These are phyloP conservation scores for Tylopilus balloui DNA, from an alignment of 768 basidiomycete species.

Conservation along the genomic window DNA sequence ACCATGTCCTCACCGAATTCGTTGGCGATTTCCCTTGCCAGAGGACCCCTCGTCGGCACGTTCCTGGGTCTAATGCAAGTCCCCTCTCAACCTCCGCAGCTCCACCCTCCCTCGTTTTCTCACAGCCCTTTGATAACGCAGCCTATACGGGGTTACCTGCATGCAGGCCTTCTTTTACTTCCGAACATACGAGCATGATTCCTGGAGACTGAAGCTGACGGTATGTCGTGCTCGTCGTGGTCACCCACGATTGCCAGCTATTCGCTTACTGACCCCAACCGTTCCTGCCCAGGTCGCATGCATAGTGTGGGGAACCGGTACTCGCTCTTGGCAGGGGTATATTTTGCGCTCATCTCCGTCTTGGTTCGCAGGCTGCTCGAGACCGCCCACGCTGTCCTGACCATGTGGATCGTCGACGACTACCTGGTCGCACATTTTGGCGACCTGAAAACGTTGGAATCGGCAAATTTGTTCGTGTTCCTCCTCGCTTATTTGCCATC, in stretches of 20 bases:
- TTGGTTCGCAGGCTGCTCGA: slow-evolving; percentile 15
- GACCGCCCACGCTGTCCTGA: slow-evolving; percentile 19
- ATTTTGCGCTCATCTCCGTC: background rate
- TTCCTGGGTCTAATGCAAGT: slow-evolving; percentile 23
- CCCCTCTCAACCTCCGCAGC: background rate
- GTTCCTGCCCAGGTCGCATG: slow-evolving; percentile 17
- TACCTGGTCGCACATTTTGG: slow-evolving; percentile 22
- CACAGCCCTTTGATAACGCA: background rate
- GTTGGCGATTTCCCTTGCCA: slow-evolving; percentile 10
- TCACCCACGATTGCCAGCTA: too few relatives aligned
- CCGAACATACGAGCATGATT: slow-evolving; percentile 19
- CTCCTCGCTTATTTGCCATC: background rate
- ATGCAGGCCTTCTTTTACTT: slow-evolving; percentile 29
- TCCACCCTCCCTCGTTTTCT: background rate
- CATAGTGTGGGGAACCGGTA: slow-evolving; percentile 13
- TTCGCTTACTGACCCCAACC: background rate
- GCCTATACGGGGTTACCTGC: slow-evolving; percentile 29
- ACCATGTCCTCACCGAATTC: slow-evolving; percentile 7
- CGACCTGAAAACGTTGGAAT: slow-evolving; percentile 3
- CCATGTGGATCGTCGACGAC: slow-evolving; percentile 24
- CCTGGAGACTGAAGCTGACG: slow-evolving; percentile 16
- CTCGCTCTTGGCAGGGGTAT: background rate
- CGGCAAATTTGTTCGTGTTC: slow-evolving; percentile 22
- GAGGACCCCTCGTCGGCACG: slow-evolving; percentile 28
- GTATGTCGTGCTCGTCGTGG: slow-evolving; percentile 11